phyloP scores from a whole-genome alignment of 2,329 filamentous ascomycete genomes.

The Fusarium drepaniforme region DNA sequence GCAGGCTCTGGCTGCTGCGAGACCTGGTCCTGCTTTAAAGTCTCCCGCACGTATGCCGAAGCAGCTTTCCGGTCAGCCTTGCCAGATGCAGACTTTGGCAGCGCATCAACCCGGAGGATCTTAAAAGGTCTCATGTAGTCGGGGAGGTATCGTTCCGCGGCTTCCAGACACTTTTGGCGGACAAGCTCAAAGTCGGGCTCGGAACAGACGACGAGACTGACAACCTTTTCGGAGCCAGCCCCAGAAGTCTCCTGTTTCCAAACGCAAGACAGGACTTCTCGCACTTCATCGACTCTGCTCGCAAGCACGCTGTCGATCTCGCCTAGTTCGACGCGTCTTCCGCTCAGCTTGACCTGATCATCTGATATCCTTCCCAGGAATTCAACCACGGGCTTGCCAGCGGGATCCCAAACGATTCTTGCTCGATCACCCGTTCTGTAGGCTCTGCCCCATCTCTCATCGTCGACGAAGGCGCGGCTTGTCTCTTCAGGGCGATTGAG shows the following conservation, averaged over 20 bases:
- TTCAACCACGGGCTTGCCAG: background rate
- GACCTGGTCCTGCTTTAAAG: background rate
- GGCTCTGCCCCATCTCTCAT: background rate
- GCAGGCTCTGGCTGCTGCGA: background rate
- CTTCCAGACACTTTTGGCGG: background rate
- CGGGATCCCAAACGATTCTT: constrained; percentile 4
- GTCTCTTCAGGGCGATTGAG: constrained; percentile 22
- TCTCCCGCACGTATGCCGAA: background rate
- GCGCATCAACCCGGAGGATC: background rate
- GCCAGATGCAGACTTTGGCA: constrained; percentile 16
- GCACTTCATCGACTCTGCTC: background rate
- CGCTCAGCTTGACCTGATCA: constrained; percentile 29
- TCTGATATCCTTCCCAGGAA: constrained; percentile 26
- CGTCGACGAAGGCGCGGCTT: background rate
- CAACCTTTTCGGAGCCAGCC: constrained; percentile 14
- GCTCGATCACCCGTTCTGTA: constrained; percentile 26
- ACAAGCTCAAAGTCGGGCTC: background rate
- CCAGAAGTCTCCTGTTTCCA: constrained; percentile 7
- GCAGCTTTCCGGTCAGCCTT: constrained; percentile 19
- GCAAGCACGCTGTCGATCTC: constrained; percentile 23
- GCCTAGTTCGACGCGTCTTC: constrained; percentile 22
- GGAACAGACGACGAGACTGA: constrained; percentile 8
- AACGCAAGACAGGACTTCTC: constrained; percentile 4
- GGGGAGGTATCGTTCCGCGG: background rate
- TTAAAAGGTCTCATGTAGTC: constrained; percentile 32